phyloP scores from a whole-genome alignment of 352 stramenopile species.

The Phytophthora pini region DNA sequence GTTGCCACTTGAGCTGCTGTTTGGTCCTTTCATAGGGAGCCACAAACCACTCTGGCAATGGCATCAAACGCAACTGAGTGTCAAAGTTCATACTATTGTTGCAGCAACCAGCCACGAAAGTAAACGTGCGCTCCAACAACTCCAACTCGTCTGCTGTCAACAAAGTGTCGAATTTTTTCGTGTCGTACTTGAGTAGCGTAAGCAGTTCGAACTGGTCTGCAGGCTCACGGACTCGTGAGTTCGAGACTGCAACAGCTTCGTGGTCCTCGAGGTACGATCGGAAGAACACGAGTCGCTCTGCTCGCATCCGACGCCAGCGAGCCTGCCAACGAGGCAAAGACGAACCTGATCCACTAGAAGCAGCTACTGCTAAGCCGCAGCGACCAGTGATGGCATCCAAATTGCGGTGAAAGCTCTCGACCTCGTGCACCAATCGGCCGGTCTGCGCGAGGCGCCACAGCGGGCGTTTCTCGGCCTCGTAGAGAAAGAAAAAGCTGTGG shows the following conservation, averaged over 20 bases:
- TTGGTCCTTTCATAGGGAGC: conserved; percentile 34
- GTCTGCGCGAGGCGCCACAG: conserved; percentile 42
- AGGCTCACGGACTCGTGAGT: conserved; percentile 15
- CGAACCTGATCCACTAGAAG: conserved; percentile 6
- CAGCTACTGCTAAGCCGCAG: conserved; percentile 30
- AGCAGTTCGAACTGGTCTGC: conserved; percentile 38
- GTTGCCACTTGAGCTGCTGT: conserved; percentile 39
- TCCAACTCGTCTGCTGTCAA: conserved; percentile 33
- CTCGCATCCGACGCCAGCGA: conserved; percentile 41
- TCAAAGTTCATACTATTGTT: conserved; percentile 16
- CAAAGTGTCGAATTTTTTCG: conserved; percentile 32
- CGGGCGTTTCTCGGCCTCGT: conserved; percentile 32
- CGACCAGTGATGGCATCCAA: conserved; percentile 41
- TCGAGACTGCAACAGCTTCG: conserved; percentile 12
- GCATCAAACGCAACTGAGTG: conserved; percentile 25
- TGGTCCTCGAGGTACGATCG: conserved; percentile 31
- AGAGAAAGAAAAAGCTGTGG: conserved; percentile 35
- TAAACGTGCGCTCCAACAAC: conserved; percentile 28
- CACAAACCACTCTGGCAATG: conserved; percentile 43
- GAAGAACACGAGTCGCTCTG: conserved; percentile 40
- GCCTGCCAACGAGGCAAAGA: conserved; percentile 38
- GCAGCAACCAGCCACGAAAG: conserved; percentile 28
- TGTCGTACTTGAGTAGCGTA: conserved; percentile 33
- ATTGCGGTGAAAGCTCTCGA: conserved; percentile 40
- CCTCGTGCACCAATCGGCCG: conserved; percentile 41